Evolutionary conservation across 2,329 filamentous ascomycete genomes (phyloP), one percentile per base, ranked within the genome.

Genomic region (Torrubiella hemipterigena): DNA sequence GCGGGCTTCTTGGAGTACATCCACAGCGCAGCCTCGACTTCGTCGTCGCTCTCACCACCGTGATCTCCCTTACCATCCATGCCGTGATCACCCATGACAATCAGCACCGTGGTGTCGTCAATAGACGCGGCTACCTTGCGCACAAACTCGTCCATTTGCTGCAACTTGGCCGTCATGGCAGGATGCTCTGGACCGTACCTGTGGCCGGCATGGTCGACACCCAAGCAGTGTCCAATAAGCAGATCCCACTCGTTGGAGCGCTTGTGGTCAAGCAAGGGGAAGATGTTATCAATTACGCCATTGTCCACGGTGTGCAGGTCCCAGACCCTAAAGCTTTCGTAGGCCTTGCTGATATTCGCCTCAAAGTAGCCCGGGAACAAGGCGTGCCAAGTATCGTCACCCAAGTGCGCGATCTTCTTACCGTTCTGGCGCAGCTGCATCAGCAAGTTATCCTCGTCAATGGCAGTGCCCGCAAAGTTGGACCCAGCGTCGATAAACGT

Each of bases 1-100:
- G 83, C 55, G 1, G 77, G 76, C 43, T 74, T 78, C 54, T 87
- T 93, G 2, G 91, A 93, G 54, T 96, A 98, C 86, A 98, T 93
- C 89, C 91, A 98, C 28, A 98, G 56, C 3, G 91, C 86, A 34
- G 91, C 86, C 54, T 98, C 77, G 6, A 98, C 74, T 53, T 98
- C 91, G 41, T 96, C 86, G 43, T 95, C 84, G 19, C 89, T 95
- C 61, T 98, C 91, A 33, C 91, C 91, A n/a, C 91, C 91, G 49
- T 98, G 91, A 43, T 98, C 91, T 13, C 91, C 91, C 59, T 98
- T 96, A 38, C 73, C 65, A 54, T 98, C 91, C 91, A 98, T 98
- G 9, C 91, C 91, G 50, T 98, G 91, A 51, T 98, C 91, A n/a
- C 91, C 91, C 85, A 98, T 93, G 11, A 98, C 82, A 14, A 98